These are phyloP conservation scores for Cantharellus anzutake DNA, from an alignment of 768 basidiomycete genomes.

Conservation along the genomic window DNA sequence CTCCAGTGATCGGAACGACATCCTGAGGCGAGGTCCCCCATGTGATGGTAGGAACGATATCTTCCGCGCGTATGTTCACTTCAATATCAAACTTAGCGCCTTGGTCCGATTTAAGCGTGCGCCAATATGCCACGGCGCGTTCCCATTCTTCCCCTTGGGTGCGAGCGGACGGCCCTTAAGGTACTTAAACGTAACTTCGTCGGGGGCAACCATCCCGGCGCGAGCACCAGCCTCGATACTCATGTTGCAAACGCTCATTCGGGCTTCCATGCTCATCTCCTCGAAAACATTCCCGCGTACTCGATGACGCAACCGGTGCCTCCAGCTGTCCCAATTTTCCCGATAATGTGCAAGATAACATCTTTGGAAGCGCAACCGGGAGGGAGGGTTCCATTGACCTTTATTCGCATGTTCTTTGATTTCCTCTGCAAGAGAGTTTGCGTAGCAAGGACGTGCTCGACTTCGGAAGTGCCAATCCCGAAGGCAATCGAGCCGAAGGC, in stretches of 20 bases:
- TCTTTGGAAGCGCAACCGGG: slow-evolving; percentile 82
- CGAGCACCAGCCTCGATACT: slow-evolving; percentile 87
- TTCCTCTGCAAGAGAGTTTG: slow-evolving; percentile 78
- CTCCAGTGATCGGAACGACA: slow-evolving; percentile 62
- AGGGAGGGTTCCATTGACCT: slow-evolving; percentile 60
- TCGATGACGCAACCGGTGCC: slow-evolving; percentile 86
- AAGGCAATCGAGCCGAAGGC: slow-evolving; percentile 87
- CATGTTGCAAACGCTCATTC: slow-evolving; percentile 89
- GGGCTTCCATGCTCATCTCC: slow-evolving; percentile 72
- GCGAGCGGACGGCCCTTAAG: slow-evolving; percentile 63
- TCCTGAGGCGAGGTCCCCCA: slow-evolving; percentile 93
- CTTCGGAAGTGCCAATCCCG: slow-evolving; percentile 86
- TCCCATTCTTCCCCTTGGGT: slow-evolving; percentile 77
- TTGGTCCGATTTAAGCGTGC: slow-evolving; percentile 55
- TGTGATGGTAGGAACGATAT: slow-evolving; percentile 78
- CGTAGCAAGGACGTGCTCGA: slow-evolving; percentile 86
- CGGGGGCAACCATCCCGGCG: slow-evolving; percentile 84
- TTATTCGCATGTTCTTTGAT: slow-evolving; percentile 83
- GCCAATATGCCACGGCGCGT: slow-evolving; percentile 70
- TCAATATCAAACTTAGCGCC: slow-evolving; percentile 74
- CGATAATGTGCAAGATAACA: slow-evolving; percentile 79
- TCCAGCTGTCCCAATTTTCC: slow-evolving; percentile 81
- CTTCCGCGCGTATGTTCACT: slow-evolving; percentile 58
- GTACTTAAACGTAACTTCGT: slow-evolving; percentile 72
- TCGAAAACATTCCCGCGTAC: slow-evolving; percentile 76